phyloP scores from a whole-genome alignment of 2,329 filamentous ascomycete genomes.

The Aspergillus clavatus region DNA sequence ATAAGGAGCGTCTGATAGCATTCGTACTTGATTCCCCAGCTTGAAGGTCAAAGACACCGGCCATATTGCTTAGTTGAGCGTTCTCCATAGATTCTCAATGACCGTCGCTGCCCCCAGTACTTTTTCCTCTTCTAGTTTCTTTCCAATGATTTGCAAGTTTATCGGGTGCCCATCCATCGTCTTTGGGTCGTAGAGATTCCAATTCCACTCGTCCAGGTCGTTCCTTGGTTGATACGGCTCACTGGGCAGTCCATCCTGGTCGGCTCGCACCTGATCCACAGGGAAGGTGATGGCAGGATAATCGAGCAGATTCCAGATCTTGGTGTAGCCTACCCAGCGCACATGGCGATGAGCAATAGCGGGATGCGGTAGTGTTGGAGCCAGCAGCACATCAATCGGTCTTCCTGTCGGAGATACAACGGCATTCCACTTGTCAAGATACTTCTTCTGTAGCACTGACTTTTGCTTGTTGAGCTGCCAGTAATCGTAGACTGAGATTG shows the following conservation, averaged over 20 bases:
- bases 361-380: slow-evolving; percentile 58
- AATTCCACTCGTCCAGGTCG: slow-evolving; percentile 50
- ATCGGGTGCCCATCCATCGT: slow-evolving; percentile 46
- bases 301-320: slow-evolving; percentile 60
- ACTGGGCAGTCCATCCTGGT: slow-evolving; percentile 36
- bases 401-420: slow-evolving; percentile 44
- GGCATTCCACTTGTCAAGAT: slow-evolving; percentile 56
- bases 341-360: slow-evolving; percentile 44
- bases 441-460: slow-evolving; percentile 49
- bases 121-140: slow-evolving; percentile 53
- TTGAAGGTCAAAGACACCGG: too few species aligned
- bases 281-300: slow-evolving; percentile 57
- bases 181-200: slow-evolving; percentile 43
- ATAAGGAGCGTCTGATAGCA: too few species aligned
- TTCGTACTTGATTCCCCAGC: too few species aligned
- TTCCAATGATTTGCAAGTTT: slow-evolving; percentile 51
- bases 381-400: slow-evolving; percentile 52
- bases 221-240: slow-evolving; percentile 46
- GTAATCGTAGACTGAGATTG: slow-evolving; percentile 61
- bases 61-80: background rate
- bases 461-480: slow-evolving; percentile 64
- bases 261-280: slow-evolving; percentile 44
- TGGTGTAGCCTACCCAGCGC: slow-evolving; percentile 55
- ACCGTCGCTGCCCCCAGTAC: slow-evolving; percentile 43
- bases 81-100: slow-evolving; percentile 25